A percentile compares a stretch with the other conserved stretches of the same genome.
phyloP scores from a whole-genome alignment of 2,329 filamentous ascomycete genomes.

The Xylariaceae sp. region DNA sequence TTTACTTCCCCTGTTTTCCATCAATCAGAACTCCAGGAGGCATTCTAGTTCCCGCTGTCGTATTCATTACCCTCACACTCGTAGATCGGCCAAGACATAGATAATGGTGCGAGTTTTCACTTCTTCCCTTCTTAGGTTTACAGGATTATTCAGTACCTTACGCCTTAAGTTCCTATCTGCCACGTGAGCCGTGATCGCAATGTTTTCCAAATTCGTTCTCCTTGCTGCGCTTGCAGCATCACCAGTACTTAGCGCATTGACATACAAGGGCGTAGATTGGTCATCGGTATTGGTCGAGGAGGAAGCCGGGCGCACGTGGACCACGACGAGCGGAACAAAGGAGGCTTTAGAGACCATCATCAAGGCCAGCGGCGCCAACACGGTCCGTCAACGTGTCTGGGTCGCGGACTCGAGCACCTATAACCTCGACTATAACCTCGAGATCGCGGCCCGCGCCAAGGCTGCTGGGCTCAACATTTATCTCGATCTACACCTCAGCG shows the following conservation, averaged over 20 bases:
- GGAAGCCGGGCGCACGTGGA: constrained; percentile 57
- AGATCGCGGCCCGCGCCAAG: constrained; percentile 61
- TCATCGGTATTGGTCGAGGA: constrained; percentile 65
- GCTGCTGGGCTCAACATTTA: constrained; percentile 58
- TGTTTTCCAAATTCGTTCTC: constrained; percentile 17
- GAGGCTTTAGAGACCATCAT: constrained; percentile 62
- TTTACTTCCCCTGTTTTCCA: constrained; percentile 11
- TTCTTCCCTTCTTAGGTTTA: not conserved
- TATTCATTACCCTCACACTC: too few species aligned
- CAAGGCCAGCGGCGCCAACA: constrained; percentile 60
- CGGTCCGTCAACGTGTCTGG: constrained; percentile 68
- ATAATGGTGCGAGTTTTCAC: not conserved
- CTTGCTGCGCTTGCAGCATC: constrained; percentile 17
- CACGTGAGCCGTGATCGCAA: too few species aligned
- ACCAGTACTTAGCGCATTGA: constrained; percentile 42
- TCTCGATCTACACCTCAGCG: constrained; percentile 63
- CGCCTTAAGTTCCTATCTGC: too few species aligned
- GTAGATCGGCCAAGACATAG: too few species aligned
- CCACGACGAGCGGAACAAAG: constrained; percentile 47
- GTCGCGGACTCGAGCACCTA: constrained; percentile 65
- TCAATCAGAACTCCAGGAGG: constrained; percentile 16
- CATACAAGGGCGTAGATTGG: constrained; percentile 66
- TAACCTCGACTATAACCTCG: constrained; percentile 65
- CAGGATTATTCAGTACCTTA: constrained; percentile 8
- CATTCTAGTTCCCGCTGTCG: too few species aligned